These are phyloP conservation scores for Pezicula neosporulosa DNA, from an alignment of 2,329 filamentous ascomycete genomes.

Conservation along the genomic window DNA sequence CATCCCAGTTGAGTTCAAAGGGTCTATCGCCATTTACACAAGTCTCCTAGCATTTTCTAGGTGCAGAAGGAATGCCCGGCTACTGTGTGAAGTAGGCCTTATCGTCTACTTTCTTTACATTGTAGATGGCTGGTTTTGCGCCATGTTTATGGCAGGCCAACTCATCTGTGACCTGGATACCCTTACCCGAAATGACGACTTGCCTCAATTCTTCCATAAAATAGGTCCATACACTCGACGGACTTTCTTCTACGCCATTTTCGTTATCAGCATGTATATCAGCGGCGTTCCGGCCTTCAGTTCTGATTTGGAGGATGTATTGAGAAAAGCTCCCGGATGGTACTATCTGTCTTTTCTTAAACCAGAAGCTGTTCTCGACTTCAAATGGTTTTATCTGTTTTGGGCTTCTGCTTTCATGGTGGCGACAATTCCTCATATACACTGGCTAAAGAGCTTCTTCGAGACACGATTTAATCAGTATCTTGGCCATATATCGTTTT, in stretches of 20 bases:
- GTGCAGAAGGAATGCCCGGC: conserved; percentile 49
- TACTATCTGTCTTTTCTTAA: conserved; percentile 45
- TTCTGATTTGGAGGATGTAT: conserved; percentile 37
- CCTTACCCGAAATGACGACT: conserved; percentile 43
- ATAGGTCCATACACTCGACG: conserved; percentile 43
- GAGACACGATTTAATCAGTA: conserved; percentile 57
- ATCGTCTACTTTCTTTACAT: conserved; percentile 66
- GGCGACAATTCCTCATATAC: conserved; percentile 51
- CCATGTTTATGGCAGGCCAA: conserved; percentile 61
- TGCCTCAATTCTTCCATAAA: conserved; percentile 45
- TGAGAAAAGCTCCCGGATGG: conserved; percentile 51
- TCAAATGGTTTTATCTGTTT: conserved; percentile 67
- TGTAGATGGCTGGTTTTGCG: conserved; percentile 59
- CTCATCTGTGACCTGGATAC: conserved; percentile 59
- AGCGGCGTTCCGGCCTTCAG: conserved; percentile 56
- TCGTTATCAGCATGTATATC: conserved; percentile 51
- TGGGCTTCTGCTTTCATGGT: conserved; percentile 56
- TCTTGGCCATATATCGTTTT: conserved; percentile 57
- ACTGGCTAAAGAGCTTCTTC: conserved; percentile 55
- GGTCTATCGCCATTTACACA: conserved; percentile 60
- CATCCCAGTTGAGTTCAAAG: conserved; percentile 59
- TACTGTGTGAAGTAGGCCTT: conserved; percentile 49
- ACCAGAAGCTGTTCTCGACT: conserved; percentile 61
- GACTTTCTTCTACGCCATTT: conserved; percentile 48
- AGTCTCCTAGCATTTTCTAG: conserved; percentile 52